Evolutionary conservation across 2,329 filamentous ascomycete genomes (phyloP).

Genomic region (Ambrosiella cleistominuta): DNA sequence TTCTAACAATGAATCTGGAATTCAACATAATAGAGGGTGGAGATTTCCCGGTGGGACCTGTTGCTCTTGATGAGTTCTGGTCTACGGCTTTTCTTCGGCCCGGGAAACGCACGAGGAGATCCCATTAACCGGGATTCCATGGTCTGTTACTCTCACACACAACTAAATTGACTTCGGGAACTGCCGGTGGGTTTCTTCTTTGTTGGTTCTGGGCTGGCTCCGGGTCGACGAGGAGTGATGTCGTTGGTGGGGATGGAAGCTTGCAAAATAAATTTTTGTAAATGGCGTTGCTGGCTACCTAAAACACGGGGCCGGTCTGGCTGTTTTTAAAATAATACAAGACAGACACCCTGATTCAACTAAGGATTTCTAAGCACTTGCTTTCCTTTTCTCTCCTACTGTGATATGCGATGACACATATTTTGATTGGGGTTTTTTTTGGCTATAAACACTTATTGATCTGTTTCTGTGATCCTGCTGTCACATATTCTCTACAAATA

Average conservation of each 20-base stretch:
- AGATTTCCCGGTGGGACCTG: not conserved
- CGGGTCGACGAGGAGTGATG: not conserved
- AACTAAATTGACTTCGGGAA: not conserved
- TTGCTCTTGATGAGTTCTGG: constrained; percentile 5
- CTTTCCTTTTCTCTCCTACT: not conserved
- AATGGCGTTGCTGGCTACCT: not conserved
- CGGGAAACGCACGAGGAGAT: constrained; percentile 14
- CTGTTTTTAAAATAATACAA: constrained; percentile 5
- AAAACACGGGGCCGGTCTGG: not conserved
- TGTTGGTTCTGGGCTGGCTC: not conserved
- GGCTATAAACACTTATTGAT: too few species aligned
- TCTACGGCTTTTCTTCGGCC: constrained; percentile 3
- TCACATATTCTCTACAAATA: not conserved
- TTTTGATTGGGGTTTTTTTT: not conserved
- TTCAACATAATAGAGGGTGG: constrained; percentile 15
- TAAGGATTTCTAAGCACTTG: constrained; percentile 2
- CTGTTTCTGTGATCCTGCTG: not conserved
- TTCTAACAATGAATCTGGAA: constrained; percentile 13
- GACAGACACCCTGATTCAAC: constrained; percentile 11
- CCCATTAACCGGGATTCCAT: constrained; percentile 15
- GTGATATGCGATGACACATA: not conserved
- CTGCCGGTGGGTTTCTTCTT: not conserved
- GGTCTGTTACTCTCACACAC: constrained; percentile 13
- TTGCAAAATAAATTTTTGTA: not conserved
- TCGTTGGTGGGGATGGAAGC: not conserved